Evolutionary conservation across 139 green algal genomes (phyloP), one percentile per base, ranked within the genome.

Genomic region (Micractinium sp.): DNA sequence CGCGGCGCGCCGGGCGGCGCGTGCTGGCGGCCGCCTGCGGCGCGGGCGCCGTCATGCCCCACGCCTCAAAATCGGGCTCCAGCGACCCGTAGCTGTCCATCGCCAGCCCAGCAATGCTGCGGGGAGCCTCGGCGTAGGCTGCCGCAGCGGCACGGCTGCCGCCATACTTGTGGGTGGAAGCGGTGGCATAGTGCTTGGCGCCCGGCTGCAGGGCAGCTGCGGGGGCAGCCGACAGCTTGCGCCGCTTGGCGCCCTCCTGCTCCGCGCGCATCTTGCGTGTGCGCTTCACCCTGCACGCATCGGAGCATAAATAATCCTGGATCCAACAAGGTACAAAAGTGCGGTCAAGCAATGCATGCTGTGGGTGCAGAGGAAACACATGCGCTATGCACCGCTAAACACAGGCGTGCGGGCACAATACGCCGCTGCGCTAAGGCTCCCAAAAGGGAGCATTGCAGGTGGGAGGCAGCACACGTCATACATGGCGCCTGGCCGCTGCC

Each of bases 251-350:
- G 66, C 91, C 92, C 78, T 95, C 89, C 60, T 91, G 79, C 87
- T 92, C 81, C n/a, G 92, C 92, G 23, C 91, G 90, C 23, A 95
- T 74, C 74, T 89, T 91, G 31, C 92, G 87, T 16, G 90, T 93
- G 83, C 90, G 88, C 82, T 93, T 93, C 41, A 93, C 90, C 29
- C 90, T 73, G 74, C 90, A 87, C 38, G 76, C 76, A 16, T 29
- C 36, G 69, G 27, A 77, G n/a, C n/a, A n/a, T n/a, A n/a, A n/a
- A n/a, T n/a, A n/a, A n/a, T n/a, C n/a, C n/a, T n/a, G n/a, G n/a
- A n/a, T n/a, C n/a, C n/a, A n/a, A n/a, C n/a, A n/a, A n/a, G n/a
- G n/a, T n/a, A n/a, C n/a, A n/a, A n/a, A n/a, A n/a, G n/a, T n/a
- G n/a, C n/a, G n/a, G n/a, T n/a, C n/a, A n/a, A n/a, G n/a, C n/a